A percentile compares a stretch with the other conserved stretches of the same genome.
These are phyloP conservation scores for Microcos paniculata DNA, from an alignment of 345 rosid genomes.

Conservation along the genomic window DNA sequence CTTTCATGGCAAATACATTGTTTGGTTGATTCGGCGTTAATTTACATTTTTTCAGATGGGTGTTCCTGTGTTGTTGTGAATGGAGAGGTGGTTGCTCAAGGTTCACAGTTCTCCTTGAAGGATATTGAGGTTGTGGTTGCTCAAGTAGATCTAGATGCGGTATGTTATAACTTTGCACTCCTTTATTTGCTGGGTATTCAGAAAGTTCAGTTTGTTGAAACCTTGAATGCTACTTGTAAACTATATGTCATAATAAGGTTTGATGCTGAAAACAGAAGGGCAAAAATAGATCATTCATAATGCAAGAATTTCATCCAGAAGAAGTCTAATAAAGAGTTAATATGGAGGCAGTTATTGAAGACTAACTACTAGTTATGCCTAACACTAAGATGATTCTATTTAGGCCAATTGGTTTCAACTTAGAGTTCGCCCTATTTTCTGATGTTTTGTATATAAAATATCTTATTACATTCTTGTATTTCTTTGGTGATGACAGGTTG, in stretches of 20 bases:
- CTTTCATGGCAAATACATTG: background rate
- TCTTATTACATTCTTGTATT: slow-evolving; percentile 9
- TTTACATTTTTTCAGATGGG: slow-evolving; percentile 57
- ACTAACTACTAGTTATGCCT: background rate
- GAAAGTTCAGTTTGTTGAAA: background rate
- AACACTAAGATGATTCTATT: background rate
- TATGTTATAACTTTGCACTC: slow-evolving; percentile 29
- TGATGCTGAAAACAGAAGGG: background rate
- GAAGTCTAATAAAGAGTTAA: background rate
- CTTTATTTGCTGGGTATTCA: background rate
- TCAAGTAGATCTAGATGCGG: slow-evolving; percentile 92
- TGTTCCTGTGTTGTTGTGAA: slow-evolving; percentile 82
- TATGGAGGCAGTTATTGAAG: background rate
- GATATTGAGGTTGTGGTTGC: slow-evolving; percentile 91
- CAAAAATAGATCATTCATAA: background rate
- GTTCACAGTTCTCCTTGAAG: slow-evolving; percentile 88
- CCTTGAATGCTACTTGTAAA: background rate
- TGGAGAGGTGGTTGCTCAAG: slow-evolving; percentile 83
- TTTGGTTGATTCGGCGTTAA: background rate
- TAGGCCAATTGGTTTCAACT: background rate
- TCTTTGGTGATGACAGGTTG: slow-evolving; percentile 62
- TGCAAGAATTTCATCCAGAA: background rate
- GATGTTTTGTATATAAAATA: slow-evolving; percentile 2
- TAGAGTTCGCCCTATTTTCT: background rate
- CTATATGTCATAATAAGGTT: background rate